phyloP scores from a whole-genome alignment of 2,329 filamentous ascomycete species.

The Exophiala spinifera region DNA sequence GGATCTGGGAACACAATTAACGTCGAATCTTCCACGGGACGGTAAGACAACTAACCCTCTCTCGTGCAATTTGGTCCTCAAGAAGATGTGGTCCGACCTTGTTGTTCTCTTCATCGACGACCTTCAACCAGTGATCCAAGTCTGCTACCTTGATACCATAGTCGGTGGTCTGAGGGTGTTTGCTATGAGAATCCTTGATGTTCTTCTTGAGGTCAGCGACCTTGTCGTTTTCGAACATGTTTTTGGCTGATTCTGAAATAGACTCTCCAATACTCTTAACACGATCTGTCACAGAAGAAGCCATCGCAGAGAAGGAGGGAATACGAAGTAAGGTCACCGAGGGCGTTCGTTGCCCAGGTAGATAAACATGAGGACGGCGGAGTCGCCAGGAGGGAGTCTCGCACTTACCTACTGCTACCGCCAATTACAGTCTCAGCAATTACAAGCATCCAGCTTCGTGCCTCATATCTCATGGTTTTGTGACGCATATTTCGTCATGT shows the following conservation, averaged over 20 bases:
- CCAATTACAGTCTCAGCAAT: neutral
- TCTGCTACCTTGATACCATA: conserved; percentile 70
- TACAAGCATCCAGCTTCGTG: neutral
- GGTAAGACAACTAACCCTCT: conserved; percentile 57
- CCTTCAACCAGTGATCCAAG: conserved; percentile 74
- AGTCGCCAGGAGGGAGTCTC: neutral
- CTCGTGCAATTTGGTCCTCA: conserved; percentile 69
- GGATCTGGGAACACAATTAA: conserved; percentile 36
- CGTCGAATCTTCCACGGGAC: neutral
- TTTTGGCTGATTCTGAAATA: conserved; percentile 11
- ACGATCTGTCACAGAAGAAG: conserved; percentile 16
- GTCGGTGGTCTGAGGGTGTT: conserved; percentile 68
- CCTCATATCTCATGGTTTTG: neutral
- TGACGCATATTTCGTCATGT: neutral
- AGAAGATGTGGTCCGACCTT: conserved; percentile 65
- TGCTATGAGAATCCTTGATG: conserved; percentile 54
- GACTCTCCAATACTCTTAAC: conserved; percentile 16
- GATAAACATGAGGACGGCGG: conserved; percentile 7
- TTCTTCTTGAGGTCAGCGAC: conserved; percentile 51
- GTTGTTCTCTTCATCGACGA: conserved; percentile 53
- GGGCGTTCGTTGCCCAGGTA: conserved; percentile 1
- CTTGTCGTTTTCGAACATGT: conserved; percentile 24
- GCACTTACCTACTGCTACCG: neutral
- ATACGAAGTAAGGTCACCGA: neutral
- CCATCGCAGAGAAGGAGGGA: conserved; percentile 10